Percentiles rank a stretch among this genome's conserved stretches.
Evolutionary conservation across 208 protist genomes (phyloP).

Genomic region (Leishmania martiniquensis): DNA sequence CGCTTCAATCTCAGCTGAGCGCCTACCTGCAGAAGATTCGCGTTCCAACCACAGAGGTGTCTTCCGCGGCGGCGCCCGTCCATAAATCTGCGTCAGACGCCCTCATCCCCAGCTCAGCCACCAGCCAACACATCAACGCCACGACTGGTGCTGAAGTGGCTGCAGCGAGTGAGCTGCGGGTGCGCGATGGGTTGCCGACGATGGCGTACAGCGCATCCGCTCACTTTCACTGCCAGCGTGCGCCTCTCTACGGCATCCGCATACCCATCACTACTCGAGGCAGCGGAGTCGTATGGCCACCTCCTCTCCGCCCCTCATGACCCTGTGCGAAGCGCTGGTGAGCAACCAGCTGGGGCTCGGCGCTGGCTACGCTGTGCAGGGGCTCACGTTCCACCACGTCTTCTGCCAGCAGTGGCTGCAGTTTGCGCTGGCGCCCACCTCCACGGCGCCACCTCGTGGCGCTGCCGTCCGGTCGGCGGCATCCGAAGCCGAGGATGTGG

Average conservation of each 20-base stretch:
- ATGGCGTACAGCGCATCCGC: constrained; percentile 24
- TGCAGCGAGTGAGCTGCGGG: not conserved
- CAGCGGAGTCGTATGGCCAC: not conserved
- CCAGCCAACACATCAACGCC: not conserved
- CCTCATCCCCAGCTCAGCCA: not conserved
- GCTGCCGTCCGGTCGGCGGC: too few species aligned
- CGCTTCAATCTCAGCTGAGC: constrained; percentile 9
- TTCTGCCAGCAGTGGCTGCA: constrained; percentile 35
- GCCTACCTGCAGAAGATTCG: constrained; percentile 8
- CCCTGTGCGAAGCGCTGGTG: constrained; percentile 26
- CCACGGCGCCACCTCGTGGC: not conserved
- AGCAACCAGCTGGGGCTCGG: constrained; percentile 18
- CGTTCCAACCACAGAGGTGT: not conserved
- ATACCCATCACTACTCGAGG: not conserved
- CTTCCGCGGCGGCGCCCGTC: not conserved
- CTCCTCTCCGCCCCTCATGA: constrained; percentile 7
- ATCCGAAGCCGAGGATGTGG: not conserved
- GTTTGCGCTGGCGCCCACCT: constrained; percentile 14
- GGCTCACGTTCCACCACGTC: constrained; percentile 8
- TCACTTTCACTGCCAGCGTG: constrained; percentile 39
- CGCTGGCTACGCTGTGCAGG: not conserved
- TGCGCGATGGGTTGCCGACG: constrained; percentile 23
- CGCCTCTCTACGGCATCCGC: constrained; percentile 33
- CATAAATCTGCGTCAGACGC: not conserved
- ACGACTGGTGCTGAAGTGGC: not conserved